Evolutionary conservation across 306 rosid species (phyloP), one percentile per base, ranked within the genome.

Genomic region (Abrus pulchellus): DNA sequence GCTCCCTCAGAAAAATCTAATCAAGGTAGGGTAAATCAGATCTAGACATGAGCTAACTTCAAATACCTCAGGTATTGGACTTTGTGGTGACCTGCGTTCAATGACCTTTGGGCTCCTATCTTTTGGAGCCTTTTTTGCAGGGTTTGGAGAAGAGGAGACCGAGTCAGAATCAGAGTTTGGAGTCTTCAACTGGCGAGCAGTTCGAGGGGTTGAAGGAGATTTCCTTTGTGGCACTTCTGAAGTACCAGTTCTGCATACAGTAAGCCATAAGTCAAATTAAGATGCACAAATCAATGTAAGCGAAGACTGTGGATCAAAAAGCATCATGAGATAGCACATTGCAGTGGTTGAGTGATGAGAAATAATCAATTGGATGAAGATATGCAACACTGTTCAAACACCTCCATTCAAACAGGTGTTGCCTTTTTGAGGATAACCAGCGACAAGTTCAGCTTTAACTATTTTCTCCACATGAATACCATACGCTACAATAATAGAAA

Each of bases 11-110:
- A 43, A 43, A 70, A 62, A 36, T 48, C 28, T 6, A 48, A 49
- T 33, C 57, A 33, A 73, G 55, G 4, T 27, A 5, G 2, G 9
- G 33, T 29, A 29, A 77, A 45, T 54, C 56, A 69, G 52, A 48
- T 9, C 14, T 40, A 71, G 56, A 44, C 45, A 52, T 13, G 55
- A 36, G 52, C 49, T n/a, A 77, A 55, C 62, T 69, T 27, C 34
- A 76, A 38, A 66, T 91, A 93, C 98, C 98, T 91, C 94, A 49
- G 94, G 20, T 61, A 79, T 85, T 45, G 92, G 91, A 79, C 93
- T 90, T 69, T 84, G 86, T 3, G 97, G 83, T 50, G 89, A 87
- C 70, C 73, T 86, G 63, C 93, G 94, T 11, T 88, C 93, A 13
- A 52, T 9, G 30, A 88, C 88, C 81, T 88, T 90, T 2, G 94